Evolutionary conservation across 2,329 filamentous ascomycete species (phyloP).

Genomic region (Trichoderma afroharzianum): DNA sequence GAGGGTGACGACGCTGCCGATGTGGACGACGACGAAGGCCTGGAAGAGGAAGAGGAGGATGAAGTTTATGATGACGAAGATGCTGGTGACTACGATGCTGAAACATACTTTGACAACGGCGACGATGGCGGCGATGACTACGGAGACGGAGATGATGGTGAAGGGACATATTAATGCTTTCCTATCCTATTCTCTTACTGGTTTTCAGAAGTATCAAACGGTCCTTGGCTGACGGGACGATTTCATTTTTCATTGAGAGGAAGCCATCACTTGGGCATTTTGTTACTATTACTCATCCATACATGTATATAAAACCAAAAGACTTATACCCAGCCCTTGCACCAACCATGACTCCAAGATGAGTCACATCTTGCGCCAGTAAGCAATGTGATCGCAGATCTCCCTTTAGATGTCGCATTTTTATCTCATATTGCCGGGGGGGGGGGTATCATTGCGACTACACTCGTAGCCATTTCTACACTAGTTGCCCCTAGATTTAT

Average conservation of each 20-base stretch:
- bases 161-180: slow-evolving; percentile 35
- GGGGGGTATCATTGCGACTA: slow-evolving; percentile 6
- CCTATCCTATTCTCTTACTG: background rate
- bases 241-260: background rate
- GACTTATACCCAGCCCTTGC: slow-evolving; percentile 11
- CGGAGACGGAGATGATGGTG: slow-evolving; percentile 50
- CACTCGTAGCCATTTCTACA: slow-evolving; percentile 2
- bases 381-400: background rate
- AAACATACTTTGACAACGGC: slow-evolving; percentile 58
- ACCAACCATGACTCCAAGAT: background rate
- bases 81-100: slow-evolving; percentile 59
- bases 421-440: background rate
- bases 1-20: slow-evolving; percentile 48
- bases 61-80: slow-evolving; percentile 55
- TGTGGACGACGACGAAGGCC: slow-evolving; percentile 49
- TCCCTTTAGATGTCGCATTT: background rate
- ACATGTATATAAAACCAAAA: background rate
- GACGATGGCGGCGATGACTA: slow-evolving; percentile 53
- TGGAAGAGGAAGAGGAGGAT: slow-evolving; percentile 45
- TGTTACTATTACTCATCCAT: background rate
- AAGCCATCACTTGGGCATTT: background rate
- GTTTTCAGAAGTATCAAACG: background rate
- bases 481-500: background rate
- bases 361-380: background rate
- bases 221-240: background rate